Percentiles rank a stretch among this genome's conserved stretches.
Conservation (phyloP, 257 asterid genomes). For the Apocynum venetum region DNA sequence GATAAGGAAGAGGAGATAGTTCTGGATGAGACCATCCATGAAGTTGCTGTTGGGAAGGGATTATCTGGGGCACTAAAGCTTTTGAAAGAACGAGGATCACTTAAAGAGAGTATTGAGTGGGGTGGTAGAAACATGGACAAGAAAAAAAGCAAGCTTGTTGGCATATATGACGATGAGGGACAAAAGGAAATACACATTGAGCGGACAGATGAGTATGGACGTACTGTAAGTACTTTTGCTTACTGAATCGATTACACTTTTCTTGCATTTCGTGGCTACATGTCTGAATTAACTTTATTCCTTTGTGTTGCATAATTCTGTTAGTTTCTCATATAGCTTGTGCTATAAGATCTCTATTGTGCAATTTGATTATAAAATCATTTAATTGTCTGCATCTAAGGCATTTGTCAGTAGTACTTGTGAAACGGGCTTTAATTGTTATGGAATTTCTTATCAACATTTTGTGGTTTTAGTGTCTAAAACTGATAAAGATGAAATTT, state of each 20-base stretch:
- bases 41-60: conserved; percentile 89
- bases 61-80: conserved; percentile 73
- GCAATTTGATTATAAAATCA: neutral
- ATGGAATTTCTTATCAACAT: neutral
- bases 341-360: neutral
- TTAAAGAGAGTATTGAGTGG: conserved; percentile 89
- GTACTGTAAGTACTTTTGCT: conserved; percentile 60
- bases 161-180: conserved; percentile 56
- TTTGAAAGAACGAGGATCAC: conserved; percentile 79
- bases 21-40: conserved; percentile 79
- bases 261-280: neutral
- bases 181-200: conserved; percentile 80
- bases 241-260: neutral
- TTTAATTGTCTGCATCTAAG: neutral
- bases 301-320: neutral
- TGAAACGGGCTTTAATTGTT: neutral
- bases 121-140: conserved; percentile 99
- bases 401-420: neutral
- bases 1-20: conserved; percentile 55
- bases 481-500: neutral
- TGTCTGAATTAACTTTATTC: neutral
- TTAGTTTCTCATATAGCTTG: neutral
- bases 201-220: conserved; percentile 92
- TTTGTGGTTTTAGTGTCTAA: neutral
- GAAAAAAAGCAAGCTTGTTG: conserved; percentile 90